Evolutionary conservation across 768 basidiomycete genomes (phyloP).

Genomic region (Tremella mesenterica): DNA sequence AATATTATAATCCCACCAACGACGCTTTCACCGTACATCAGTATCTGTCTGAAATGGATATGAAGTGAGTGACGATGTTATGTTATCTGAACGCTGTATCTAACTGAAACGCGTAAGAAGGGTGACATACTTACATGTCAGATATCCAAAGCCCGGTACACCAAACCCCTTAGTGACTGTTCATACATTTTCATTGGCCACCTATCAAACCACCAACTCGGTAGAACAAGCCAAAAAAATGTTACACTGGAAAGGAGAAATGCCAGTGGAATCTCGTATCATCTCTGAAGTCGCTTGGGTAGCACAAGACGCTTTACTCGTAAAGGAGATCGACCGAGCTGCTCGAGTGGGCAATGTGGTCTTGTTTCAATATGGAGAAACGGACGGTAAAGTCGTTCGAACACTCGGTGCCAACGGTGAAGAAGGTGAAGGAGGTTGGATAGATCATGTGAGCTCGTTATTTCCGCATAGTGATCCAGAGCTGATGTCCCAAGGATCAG

Average conservation of each 20-base stretch:
- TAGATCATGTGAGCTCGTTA: conserved; percentile 61
- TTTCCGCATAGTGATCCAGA: neutral
- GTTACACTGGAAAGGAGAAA: conserved; percentile 55
- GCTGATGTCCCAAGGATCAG: conserved; percentile 46
- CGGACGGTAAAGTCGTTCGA: conserved; percentile 57
- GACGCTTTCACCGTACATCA: conserved; percentile 64
- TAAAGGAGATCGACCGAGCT: conserved; percentile 81
- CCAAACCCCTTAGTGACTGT: conserved; percentile 65
- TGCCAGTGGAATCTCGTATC: conserved; percentile 57
- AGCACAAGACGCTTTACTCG: conserved; percentile 59
- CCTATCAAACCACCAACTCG: conserved; percentile 42
- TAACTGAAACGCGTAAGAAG: no score
- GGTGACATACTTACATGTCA: no score
- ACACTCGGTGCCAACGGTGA: conserved; percentile 74
- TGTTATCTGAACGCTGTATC: conserved; percentile 2
- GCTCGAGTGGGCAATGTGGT: conserved; percentile 73
- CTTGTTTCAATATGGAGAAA: conserved; percentile 54
- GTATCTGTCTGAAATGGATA: conserved; percentile 51
- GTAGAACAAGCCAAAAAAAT: conserved; percentile 16
- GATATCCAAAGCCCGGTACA: conserved; percentile 46
- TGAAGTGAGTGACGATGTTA: conserved; percentile 37
- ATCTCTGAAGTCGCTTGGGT: conserved; percentile 83
- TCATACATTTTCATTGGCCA: conserved; percentile 68
- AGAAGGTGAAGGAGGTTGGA: conserved; percentile 88
- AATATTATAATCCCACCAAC: conserved; percentile 79